Conservation (phyloP, 2,329 filamentous ascomycete species). For the Parastagonospora nodorum region DNA sequence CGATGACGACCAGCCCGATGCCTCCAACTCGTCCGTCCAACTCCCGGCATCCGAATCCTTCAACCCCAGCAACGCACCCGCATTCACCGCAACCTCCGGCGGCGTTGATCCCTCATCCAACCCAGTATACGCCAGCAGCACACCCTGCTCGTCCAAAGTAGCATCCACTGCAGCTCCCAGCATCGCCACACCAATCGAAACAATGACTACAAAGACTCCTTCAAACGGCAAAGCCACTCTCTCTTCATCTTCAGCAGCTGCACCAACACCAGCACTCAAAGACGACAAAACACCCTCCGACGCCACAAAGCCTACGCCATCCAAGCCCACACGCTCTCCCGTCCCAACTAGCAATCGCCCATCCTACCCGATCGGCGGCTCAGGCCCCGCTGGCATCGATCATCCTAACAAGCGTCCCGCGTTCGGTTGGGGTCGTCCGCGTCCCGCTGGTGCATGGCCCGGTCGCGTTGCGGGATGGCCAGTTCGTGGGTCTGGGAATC, state of each 20-base stretch:
- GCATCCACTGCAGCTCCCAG: neutral
- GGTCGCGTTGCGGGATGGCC: conserved; percentile 5
- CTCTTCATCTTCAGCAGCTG: conserved; percentile 2
- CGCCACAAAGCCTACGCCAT: conserved; percentile 5
- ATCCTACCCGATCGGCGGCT: conserved; percentile 5
- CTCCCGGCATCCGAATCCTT: neutral
- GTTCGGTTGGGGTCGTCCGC: conserved; percentile 21
- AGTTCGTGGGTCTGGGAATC: conserved; percentile 4
- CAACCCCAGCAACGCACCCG: neutral
- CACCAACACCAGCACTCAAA: neutral
- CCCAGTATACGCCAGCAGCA: too few relatives aligned
- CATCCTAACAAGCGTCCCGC: conserved; percentile 10
- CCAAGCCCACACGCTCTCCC: conserved; percentile 5
- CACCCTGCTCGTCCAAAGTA: neutral
- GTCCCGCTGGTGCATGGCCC: conserved; percentile 21
- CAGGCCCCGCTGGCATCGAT: too few relatives aligned
- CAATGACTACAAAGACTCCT: conserved; percentile 4
- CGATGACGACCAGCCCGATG: neutral
- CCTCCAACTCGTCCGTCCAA: neutral
- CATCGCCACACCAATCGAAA: conserved; percentile 4
- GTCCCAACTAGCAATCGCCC: conserved; percentile 8
- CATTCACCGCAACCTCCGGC: neutral
- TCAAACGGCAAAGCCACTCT: conserved; percentile 6
- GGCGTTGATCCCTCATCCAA: too few relatives aligned
- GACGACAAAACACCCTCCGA: neutral